These are phyloP conservation scores for Cercis canadensis DNA, from an alignment of 306 rosid species.

Conservation along the genomic window DNA sequence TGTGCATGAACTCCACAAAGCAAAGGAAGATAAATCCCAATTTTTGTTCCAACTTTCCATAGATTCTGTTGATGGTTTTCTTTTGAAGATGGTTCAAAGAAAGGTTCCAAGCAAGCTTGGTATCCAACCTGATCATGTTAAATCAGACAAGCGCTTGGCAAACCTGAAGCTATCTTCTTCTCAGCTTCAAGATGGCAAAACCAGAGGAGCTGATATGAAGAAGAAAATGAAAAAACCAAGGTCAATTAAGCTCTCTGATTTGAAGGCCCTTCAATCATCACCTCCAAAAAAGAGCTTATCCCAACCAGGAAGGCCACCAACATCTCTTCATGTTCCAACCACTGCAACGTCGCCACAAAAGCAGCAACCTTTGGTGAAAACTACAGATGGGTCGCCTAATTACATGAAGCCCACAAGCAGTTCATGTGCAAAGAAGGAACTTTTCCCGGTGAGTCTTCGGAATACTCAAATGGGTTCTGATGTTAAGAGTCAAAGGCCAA, in stretches of 20 bases:
- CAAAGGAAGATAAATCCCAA: slow-evolving; percentile 49
- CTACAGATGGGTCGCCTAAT: slow-evolving; percentile 69
- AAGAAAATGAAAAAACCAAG: slow-evolving; percentile 81
- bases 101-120: slow-evolving; percentile 68
- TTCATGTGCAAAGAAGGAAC: slow-evolving; percentile 81
- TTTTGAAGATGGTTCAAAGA: slow-evolving; percentile 82
- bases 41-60: slow-evolving; percentile 19
- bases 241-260: slow-evolving; percentile 66
- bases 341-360: slow-evolving; percentile 40
- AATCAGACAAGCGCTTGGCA: slow-evolving; percentile 54
- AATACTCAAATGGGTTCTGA: slow-evolving; percentile 49
- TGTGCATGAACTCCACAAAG: slow-evolving; percentile 39
- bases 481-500: slow-evolving; percentile 39
- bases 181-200: slow-evolving; percentile 69
- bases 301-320: slow-evolving; percentile 54
- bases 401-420: slow-evolving; percentile 98
- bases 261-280: slow-evolving; percentile 55
- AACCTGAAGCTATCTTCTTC: slow-evolving; percentile 56
- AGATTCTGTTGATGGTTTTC: slow-evolving; percentile 36
- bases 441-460: slow-evolving; percentile 58
- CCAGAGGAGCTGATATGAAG: slow-evolving; percentile 76
- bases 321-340: slow-evolving; percentile 42
- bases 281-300: slow-evolving; percentile 43
- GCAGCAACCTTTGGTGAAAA: slow-evolving; percentile 48
- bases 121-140: slow-evolving; percentile 67